Percentiles rank a stretch among this genome's conserved stretches.
phyloP scores from a whole-genome alignment of 2,329 filamentous ascomycete genomes.

The Fusarium verrucosum region DNA sequence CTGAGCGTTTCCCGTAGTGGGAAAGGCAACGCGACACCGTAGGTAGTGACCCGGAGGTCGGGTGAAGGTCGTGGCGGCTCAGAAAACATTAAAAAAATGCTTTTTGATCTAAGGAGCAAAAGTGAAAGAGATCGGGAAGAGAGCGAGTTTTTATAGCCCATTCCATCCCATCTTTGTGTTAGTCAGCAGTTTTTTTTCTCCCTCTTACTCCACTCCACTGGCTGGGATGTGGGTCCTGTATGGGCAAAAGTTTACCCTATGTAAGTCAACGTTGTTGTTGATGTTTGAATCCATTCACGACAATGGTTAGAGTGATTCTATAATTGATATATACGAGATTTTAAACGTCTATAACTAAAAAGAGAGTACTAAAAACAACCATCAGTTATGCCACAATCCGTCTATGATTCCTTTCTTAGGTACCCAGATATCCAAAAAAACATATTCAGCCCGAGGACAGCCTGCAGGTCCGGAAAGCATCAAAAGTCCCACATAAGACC shows the following conservation, averaged over 20 bases:
- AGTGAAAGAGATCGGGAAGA: constrained; percentile 47
- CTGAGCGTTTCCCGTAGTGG: constrained; percentile 62
- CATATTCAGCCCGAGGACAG: no score
- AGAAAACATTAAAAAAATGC: constrained; percentile 52
- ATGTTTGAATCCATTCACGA: background rate
- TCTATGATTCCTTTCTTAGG: no score
- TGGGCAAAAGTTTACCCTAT: background rate
- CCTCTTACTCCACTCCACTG: background rate
- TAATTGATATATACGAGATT: background rate
- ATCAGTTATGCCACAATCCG: no score
- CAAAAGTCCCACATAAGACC: background rate
- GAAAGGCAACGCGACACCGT: constrained; percentile 72
- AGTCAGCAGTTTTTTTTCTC: constrained; percentile 26
- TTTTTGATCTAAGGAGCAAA: constrained; percentile 68
- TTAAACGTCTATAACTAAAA: background rate
- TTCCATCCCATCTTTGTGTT: no score
- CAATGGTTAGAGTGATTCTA: background rate
- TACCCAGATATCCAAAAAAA: no score
- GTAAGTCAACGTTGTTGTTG: background rate
- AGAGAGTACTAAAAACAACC: no score
- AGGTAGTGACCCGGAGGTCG: constrained; percentile 44
- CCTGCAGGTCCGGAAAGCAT: no score
- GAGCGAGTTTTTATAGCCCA: constrained; percentile 42
- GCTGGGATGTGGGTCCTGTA: background rate
- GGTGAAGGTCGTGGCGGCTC: constrained; percentile 72